phyloP scores from a whole-genome alignment of 2,329 filamentous ascomycete genomes.

The Penicillium sp. region DNA sequence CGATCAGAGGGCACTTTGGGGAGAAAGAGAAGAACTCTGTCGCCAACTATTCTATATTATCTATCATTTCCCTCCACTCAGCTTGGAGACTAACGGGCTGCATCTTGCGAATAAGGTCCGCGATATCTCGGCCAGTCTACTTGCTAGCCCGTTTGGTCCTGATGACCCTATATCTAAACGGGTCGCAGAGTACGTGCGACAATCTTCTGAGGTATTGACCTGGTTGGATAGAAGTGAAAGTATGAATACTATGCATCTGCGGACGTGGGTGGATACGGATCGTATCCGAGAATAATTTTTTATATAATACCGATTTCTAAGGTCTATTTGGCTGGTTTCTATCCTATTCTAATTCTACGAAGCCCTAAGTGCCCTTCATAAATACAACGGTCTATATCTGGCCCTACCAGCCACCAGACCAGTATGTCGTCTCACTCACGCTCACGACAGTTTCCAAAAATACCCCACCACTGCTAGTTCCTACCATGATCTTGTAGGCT shows the following conservation, averaged over 20 bases:
- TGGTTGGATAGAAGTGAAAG: conserved; percentile 15
- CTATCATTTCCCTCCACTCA: conserved; percentile 31
- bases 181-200: conserved; percentile 10
- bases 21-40: conserved; percentile 38
- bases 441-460: conserved; percentile 2
- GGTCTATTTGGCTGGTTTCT: too few species aligned
- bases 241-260: conserved; percentile 12
- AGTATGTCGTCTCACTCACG: conserved; percentile 3
- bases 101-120: conserved; percentile 39
- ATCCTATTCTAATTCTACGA: too few species aligned
- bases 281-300: neutral
- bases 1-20: conserved; percentile 21
- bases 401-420: conserved; percentile 2
- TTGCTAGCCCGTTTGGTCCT: conserved; percentile 32
- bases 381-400: too few species aligned
- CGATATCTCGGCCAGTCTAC: conserved; percentile 35
- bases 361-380: too few species aligned
- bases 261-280: conserved; percentile 9
- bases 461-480: conserved; percentile 5
- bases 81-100: conserved; percentile 38
- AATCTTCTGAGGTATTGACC: conserved; percentile 11
- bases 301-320: too few species aligned
- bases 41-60: conserved; percentile 39
- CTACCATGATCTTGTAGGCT: conserved; percentile 6
- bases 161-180: conserved; percentile 16